Base-by-base conservation (phyloP, 306 rosid genomes). In the Trifolium subterraneum region DNA sequence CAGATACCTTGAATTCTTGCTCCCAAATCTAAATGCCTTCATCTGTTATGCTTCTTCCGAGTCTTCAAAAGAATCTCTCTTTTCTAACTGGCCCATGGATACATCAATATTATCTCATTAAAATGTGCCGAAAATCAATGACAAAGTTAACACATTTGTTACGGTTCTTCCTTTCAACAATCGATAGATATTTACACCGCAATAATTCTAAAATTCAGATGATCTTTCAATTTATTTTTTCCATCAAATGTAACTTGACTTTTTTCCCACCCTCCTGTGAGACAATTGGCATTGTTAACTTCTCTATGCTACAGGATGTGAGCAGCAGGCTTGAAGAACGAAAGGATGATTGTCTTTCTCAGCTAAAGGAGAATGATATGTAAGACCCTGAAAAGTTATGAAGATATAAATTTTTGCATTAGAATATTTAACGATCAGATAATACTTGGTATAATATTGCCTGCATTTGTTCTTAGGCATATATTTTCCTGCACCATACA, bases 361-460 rank as follows among this genome's bases (percentile, higher is more conserved):
- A 91, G 90, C 88, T 94, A 59, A 87, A 87, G 88, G 98, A 94
- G 83, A 94, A 94, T 72, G 98, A 94, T 84, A 88, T 81, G 98
- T 94, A 91, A 89, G 96, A 77, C 78, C 76, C 65, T 52, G 64
- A 59, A 55, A 82, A 76, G 39, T 71, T 63, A 5, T 74, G 27
- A 27, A 48, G 54, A 33, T 71, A 55, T 73, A 52, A 31, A 7
- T 41, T 39, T 67, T 13, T 10, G 44, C 14, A 20, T 61, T 38
- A 16, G 8, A 19, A 9, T 23, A 68, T 47, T 68, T 77, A 33
- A 44, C 19, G 18, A 10, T 45, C 65, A 9, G 19, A 45, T 10
- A 75, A 47, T 66, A 45, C 50, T 76, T 48, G 2, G 23, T 36
- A 56, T 38, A 42, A 42, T 8, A 25, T 19, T 58, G 39, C 64